Conservation (phyloP, 2,329 filamentous ascomycete genomes). For the Paramyrothecium sp. region DNA sequence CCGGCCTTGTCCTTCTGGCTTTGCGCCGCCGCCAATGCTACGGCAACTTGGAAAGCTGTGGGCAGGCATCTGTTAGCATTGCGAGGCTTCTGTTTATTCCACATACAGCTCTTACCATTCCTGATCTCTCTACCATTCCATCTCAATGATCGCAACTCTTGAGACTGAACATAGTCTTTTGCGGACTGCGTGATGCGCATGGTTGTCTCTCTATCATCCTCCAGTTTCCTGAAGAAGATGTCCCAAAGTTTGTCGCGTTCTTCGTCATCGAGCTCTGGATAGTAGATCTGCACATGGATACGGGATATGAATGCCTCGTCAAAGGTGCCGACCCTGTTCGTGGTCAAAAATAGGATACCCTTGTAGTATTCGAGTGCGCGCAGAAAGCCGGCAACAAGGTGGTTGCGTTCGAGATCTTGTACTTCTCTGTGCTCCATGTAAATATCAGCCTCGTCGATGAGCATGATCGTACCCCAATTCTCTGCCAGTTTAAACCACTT, state of each 20-base stretch:
- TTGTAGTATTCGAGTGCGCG: slow-evolving; percentile 22
- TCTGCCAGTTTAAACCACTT: slow-evolving; percentile 16
- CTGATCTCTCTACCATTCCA: slow-evolving; percentile 7
- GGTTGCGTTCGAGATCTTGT: slow-evolving; percentile 11
- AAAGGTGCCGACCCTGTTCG: slow-evolving; percentile 24
- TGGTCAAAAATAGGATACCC: slow-evolving; percentile 27
- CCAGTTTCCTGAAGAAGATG: slow-evolving; percentile 8
- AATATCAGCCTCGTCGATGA: slow-evolving; percentile 27
- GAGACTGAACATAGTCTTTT: slow-evolving; percentile 3
- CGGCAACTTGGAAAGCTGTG: slow-evolving; percentile 7
- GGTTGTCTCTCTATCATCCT: slow-evolving; percentile 4
- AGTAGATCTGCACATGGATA: slow-evolving; percentile 24
- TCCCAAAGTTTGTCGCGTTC: slow-evolving; percentile 22
- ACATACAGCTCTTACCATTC: background rate
- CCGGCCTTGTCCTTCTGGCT: slow-evolving; percentile 12
- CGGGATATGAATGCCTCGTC: slow-evolving; percentile 28
- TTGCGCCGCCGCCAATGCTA: slow-evolving; percentile 7
- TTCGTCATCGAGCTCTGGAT: slow-evolving; percentile 22
- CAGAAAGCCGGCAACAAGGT: background rate
- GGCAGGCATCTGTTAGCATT: no score
- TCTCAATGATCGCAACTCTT: slow-evolving; percentile 1
- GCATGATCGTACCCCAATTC: slow-evolving; percentile 23
- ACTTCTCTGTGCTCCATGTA: slow-evolving; percentile 14
- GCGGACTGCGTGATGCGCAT: slow-evolving; percentile 2
- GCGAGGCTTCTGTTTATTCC: background rate